Base-by-base conservation (phyloP, 192 early-diverging fungal species). In the Chytriomyces hyalinus region DNA sequence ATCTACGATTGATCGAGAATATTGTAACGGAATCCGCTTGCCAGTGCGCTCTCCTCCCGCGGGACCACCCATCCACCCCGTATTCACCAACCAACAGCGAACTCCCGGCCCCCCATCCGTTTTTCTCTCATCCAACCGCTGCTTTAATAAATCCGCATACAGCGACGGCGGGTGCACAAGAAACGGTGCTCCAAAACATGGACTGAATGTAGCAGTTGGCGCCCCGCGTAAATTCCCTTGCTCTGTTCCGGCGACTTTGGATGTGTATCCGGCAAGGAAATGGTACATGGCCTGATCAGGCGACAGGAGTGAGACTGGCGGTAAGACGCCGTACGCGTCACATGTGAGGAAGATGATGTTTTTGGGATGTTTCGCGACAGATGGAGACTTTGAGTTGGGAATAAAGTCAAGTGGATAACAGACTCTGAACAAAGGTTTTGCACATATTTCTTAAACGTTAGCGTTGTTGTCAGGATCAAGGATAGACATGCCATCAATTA, bases 261-360 rank as follows among this genome's bases (percentile, higher is more conserved):
- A 92, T 0, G 95, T 97, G 86, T 95, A 97, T 11, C 94, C 94
- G 9, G 91, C 91, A 76, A 95, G 93, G 84, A 97, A 97, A 80
- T 95, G 94, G 84, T 95, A 97, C 93, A 94, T 94, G 70, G 91
- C 91, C 80, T 97, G 95, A 4, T 88, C 89, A 5, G 91, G 80
- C 0, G 91, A 91, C 73, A 97, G 84, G 76, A 90, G 89, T 61
- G 94, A 90, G n/a, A 85, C 81, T 10, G 95, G 94, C 4, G 95
- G 95, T 48, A 97, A 84, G 9, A 97, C 92, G 74, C 95, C 95
- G 81, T 95, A 95, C 69, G 94, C 95, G 79, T 97, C 95, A 83
- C 94, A 95, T 6, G 95, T 97, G 73, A 97, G 80, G 67, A 97
- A 83, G 76, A 97, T 93, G 64, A 97, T 95, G 88, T 97, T 97